Evolutionary conservation across 352 stramenopile species (phyloP), one percentile per base, ranked within the genome.

Genomic region (Phytophthora litchii): DNA sequence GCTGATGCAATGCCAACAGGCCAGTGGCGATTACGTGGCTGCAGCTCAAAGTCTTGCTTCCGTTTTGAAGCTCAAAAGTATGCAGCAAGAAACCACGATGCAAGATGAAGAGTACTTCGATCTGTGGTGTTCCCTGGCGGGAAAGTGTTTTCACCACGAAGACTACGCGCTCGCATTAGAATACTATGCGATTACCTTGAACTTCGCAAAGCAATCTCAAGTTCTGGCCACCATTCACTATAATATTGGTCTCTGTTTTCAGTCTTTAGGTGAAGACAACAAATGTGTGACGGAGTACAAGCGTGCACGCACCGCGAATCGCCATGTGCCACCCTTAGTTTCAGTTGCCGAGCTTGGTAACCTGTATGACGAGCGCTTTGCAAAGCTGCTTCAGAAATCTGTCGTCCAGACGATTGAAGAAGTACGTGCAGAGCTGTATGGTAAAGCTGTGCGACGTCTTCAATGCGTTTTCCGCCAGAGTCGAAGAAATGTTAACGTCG

Each of bases 121-220:
- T 9, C 31, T 89, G 13, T 91, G 80, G 80, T 56, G 54, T 10
- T 55, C 56, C 3, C 56, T 91, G 4, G 80, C 82, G 0, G 67
- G 86, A 45, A 89, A 88, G 32, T 88, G 78, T 52, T 89, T 91
- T 19, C 36, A 67, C 14, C 78, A 83, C 12, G 82, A 91, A 57
- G 82, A 89, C 58, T 89, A 89, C 41, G 27, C 66, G 1, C 57
- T 91, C 10, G 80, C 82, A 3, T 47, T 81, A 23, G 80, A 89
- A 21, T 88, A 83, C 31, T 89, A 87, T 53, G 67, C 71, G 0
- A 72, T 85, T 19, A 67, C 82, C 0, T 48, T 84, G 12, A 86
- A 73, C 16, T 89, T 89, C 36, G 78, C 82, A 13, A 89, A 85
- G 41, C 74, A 89, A 44, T 88, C 82, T 29, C 64, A 76, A 32